phyloP scores from a whole-genome alignment of 257 asterid species.

The Apocynum venetum region DNA sequence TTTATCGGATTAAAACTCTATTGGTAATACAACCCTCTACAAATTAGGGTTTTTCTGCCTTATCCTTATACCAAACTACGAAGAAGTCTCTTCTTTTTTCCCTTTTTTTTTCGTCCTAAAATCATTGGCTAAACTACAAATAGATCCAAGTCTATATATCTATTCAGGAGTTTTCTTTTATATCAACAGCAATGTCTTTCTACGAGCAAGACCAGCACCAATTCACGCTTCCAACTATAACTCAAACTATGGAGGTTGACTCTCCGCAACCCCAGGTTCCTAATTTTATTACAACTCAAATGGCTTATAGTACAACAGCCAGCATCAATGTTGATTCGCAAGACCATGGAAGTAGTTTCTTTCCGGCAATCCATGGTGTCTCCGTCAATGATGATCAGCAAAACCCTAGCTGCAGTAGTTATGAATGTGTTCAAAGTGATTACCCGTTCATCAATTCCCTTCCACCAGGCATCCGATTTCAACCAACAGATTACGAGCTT shows the following conservation, averaged over 20 bases:
- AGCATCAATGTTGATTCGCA: no score
- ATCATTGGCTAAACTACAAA: no score
- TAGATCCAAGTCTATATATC: no score
- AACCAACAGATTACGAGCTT: slow-evolving; percentile 81
- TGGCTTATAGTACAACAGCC: neutral
- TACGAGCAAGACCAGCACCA: neutral
- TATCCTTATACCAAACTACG: no score
- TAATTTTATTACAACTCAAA: neutral
- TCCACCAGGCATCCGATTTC: slow-evolving; percentile 83
- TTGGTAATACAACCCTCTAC: no score
- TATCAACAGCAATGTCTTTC: no score
- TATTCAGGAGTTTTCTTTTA: no score
- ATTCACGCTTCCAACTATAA: neutral
- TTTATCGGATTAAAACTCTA: no score
- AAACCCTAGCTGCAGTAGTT: neutral
- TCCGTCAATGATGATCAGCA: neutral
- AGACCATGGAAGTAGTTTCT: neutral
- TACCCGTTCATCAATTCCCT: slow-evolving; percentile 18
- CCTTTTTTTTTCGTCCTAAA: no score
- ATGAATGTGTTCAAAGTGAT: neutral
- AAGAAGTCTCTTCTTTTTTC: no score
- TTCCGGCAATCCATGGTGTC: neutral
- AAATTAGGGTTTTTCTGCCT: no score
- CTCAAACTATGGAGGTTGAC: neutral
- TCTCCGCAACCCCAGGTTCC: neutral